Conservation (phyloP, 345 rosid species). For the Acer campestre region DNA sequence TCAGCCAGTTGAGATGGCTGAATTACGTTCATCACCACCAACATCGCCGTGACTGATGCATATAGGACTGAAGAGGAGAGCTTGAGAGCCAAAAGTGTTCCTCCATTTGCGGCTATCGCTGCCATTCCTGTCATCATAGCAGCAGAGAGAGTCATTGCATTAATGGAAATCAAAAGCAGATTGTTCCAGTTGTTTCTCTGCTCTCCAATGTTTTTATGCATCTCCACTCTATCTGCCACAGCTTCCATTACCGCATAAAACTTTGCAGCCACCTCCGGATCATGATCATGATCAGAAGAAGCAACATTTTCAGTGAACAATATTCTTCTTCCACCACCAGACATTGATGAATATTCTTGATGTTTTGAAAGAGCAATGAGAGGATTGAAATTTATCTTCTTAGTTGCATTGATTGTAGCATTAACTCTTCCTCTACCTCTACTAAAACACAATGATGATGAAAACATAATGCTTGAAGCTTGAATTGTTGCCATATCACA, state of each 20-base stretch:
- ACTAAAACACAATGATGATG: slow-evolving; percentile 12
- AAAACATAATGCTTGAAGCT: slow-evolving; percentile 24
- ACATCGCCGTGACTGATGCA: slow-evolving; percentile 40
- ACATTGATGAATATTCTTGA: background rate
- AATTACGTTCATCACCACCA: slow-evolving; percentile 46
- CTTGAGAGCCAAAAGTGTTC: slow-evolving; percentile 29
- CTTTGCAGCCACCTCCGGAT: slow-evolving; percentile 32
- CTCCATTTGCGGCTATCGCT: slow-evolving; percentile 18
- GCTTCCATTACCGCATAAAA: slow-evolving; percentile 47
- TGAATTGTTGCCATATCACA: slow-evolving; percentile 27
- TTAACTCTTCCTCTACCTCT: background rate
- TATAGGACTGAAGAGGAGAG: slow-evolving; percentile 44
- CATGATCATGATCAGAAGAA: slow-evolving; percentile 15
- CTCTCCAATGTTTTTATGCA: slow-evolving; percentile 54
- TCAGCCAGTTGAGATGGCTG: slow-evolving; percentile 69
- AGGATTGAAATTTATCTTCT: slow-evolving; percentile 6
- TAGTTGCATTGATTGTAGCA: slow-evolving; percentile 24
- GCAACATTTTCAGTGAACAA: background rate
- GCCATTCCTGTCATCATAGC: slow-evolving; percentile 49
- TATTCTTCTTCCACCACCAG: background rate
- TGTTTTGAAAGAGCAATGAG: slow-evolving; percentile 25
- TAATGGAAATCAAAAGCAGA: slow-evolving; percentile 50
- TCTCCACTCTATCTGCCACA: slow-evolving; percentile 51
- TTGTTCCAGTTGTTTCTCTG: slow-evolving; percentile 60
- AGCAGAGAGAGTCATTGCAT: slow-evolving; percentile 51